Base-by-base conservation (phyloP, 2,329 filamentous ascomycete genomes). In the Hypoxylon sp. region DNA sequence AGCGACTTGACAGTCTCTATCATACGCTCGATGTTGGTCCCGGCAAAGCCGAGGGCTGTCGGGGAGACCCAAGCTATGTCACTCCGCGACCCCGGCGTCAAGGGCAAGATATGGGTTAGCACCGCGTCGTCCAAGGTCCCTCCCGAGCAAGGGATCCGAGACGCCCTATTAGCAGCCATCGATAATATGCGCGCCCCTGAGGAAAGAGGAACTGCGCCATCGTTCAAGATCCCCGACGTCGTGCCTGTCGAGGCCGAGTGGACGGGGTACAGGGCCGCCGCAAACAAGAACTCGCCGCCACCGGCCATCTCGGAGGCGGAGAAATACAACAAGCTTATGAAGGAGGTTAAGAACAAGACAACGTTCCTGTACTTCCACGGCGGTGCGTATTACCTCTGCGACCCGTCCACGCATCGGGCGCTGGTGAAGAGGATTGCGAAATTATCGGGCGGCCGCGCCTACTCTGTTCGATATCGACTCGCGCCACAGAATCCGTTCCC, bases 71-170 rank as follows among this genome's bases (percentile, higher is more conserved):
- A 98, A 79, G 74, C 74, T 37, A 71, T 78, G 68, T 76, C 77
- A 9, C 63, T 75, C 3, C 62, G 63, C 24, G 78, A 79, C 29
- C 74, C 76, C 1, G 77, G 77, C n/a, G 71, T 97, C 76, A 94
- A 93, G 77, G 94, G 94, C 3, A 88, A 87, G 48, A 89, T 96
- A 71, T 98, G 94, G 94, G 85, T 97, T 24, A 91, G 90, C 74
- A 91, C 88, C 60, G 90, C 92, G 46, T 87, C 86, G 0, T 82
- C 93, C 14, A 87, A 88, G 0, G 81, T 82, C 2, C 91, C 90
- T 0, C 83, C 87, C 63, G 87, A 83, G 77, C 85, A 76, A 74
- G 86, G 83, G 46, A 77, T 90, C 13, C 81, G 86, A n/a, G 84
- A 91, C 47, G 83, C 85, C 1, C 75, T 94, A 26, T 81, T 89